phyloP scores from a whole-genome alignment of 2,329 filamentous ascomycete genomes.

The Monilinia laxa region DNA sequence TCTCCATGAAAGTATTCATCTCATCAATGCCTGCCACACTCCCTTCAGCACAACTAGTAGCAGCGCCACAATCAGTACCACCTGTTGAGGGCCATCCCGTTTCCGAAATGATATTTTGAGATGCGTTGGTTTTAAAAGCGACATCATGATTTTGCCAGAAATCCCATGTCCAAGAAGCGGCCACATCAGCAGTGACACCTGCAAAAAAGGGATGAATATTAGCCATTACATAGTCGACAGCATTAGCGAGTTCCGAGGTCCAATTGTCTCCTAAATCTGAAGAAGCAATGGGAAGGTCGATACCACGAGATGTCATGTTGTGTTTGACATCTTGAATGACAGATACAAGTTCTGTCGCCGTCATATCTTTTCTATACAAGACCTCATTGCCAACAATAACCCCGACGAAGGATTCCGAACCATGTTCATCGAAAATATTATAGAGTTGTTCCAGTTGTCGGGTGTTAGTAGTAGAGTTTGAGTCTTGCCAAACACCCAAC shows the following conservation, averaged over 20 bases:
- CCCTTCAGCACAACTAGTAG: slow-evolving; percentile 59
- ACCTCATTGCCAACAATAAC: slow-evolving; percentile 83
- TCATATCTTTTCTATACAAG: slow-evolving; percentile 74
- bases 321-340: slow-evolving; percentile 66
- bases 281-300: slow-evolving; percentile 75
- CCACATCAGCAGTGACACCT: slow-evolving; percentile 65
- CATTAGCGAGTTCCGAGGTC: slow-evolving; percentile 64
- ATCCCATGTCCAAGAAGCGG: slow-evolving; percentile 75
- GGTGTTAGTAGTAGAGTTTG: slow-evolving; percentile 76
- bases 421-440: slow-evolving; percentile 71
- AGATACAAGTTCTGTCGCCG: slow-evolving; percentile 58
- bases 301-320: slow-evolving; percentile 67
- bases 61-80: slow-evolving; percentile 71
- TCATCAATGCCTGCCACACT: slow-evolving; percentile 76
- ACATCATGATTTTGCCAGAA: slow-evolving; percentile 78
- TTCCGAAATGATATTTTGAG: slow-evolving; percentile 80
- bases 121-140: slow-evolving; percentile 56
- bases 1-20: slow-evolving; percentile 82
- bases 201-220: slow-evolving; percentile 97
- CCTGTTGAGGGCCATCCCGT: slow-evolving; percentile 87
- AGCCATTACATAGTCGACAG: slow-evolving; percentile 88
- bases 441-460: slow-evolving; percentile 85
- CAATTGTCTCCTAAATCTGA: slow-evolving; percentile 89
- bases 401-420: slow-evolving; percentile 68
- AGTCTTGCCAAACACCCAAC: slow-evolving; percentile 92